Base-by-base conservation (phyloP, 208 protist species). In the Leishmania mexicana region DNA sequence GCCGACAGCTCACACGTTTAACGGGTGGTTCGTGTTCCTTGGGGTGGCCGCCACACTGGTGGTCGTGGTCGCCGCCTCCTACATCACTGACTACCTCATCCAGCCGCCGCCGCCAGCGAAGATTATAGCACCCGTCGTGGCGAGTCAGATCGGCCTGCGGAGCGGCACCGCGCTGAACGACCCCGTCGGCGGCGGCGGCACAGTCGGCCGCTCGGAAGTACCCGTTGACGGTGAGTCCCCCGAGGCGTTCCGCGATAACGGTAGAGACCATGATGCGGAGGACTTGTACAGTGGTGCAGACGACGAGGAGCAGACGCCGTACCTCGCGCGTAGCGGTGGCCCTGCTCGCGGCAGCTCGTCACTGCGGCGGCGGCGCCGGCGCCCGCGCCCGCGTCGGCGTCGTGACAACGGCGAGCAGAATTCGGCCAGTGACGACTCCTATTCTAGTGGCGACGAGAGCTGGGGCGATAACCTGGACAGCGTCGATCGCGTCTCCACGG, bases 61-160 rank as follows among this genome's bases (percentile, higher is more conserved):
- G 31, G 78, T 90, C 10, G 83, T 86, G 3, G 65, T 94, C 47
- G 57, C 80, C 4, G 82, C 71, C 19, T 87, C 87, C 78, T 92
- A 87, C 67, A 38, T 91, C 21, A 81, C 84, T 19, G 90, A 95
- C 78, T 93, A 92, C 83, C 72, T 93, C 49, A 86, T 94, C n/a
- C 89, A 92, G 67, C 91, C 89, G 3, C 79, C 89, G 10, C 88
- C 87, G 11, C 89, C 89, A 7, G 80, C 79, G 11, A 87, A 93
- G 73, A 83, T 75, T 24, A 47, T 90, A 11, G 86, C 80, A 31
- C 86, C 89, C 4, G 73, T 84, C 45, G 49, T 57, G 51, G 74
- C 60, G 17, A 47, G 78, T n/a, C 49, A 65, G 21, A 71, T 57
- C 17, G 79, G 65, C 28, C 47, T 79, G 51, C 81, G 81, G 13